Evolutionary conservation across 805 yeast genomes (phyloP).

Genomic region (Candida palmyrensis): DNA sequence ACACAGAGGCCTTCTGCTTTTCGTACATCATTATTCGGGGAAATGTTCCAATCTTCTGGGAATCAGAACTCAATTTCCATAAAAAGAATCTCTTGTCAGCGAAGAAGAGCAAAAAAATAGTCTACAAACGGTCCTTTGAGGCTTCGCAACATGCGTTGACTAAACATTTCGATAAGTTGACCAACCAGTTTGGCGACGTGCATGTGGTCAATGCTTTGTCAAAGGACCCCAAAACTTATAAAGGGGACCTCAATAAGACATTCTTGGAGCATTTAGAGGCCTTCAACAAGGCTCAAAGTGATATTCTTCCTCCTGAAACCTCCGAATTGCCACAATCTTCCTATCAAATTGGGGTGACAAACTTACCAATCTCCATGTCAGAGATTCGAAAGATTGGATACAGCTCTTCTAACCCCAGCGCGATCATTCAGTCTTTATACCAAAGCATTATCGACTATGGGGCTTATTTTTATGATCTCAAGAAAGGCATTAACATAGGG

Average conservation of each 20-base stretch:
- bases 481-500: conserved; percentile 31
- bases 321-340: conserved; percentile 19
- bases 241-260: conserved; percentile 40
- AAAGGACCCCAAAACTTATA: conserved; percentile 33
- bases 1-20: conserved; percentile 35
- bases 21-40: conserved; percentile 46
- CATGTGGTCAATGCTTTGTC: conserved; percentile 47
- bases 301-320: conserved; percentile 4
- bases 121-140: conserved; percentile 48
- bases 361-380: conserved; percentile 28
- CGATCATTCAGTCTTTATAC: conserved; percentile 22
- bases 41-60: conserved; percentile 54
- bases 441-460: conserved; percentile 40
- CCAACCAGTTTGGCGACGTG: conserved; percentile 45
- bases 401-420: conserved; percentile 24
- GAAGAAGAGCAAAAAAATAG: conserved; percentile 34
- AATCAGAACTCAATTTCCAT: conserved; percentile 36
- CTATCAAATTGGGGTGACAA: conserved; percentile 19
- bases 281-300: conserved; percentile 19
- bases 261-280: conserved; percentile 33
- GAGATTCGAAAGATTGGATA: conserved; percentile 32
- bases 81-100: conserved; percentile 28
- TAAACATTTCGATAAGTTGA: conserved; percentile 44
- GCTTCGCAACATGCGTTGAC: conserved; percentile 49
- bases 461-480: conserved; percentile 39